Base-by-base conservation (phyloP, 441 rosid species). In the Macaranga tanarius region DNA sequence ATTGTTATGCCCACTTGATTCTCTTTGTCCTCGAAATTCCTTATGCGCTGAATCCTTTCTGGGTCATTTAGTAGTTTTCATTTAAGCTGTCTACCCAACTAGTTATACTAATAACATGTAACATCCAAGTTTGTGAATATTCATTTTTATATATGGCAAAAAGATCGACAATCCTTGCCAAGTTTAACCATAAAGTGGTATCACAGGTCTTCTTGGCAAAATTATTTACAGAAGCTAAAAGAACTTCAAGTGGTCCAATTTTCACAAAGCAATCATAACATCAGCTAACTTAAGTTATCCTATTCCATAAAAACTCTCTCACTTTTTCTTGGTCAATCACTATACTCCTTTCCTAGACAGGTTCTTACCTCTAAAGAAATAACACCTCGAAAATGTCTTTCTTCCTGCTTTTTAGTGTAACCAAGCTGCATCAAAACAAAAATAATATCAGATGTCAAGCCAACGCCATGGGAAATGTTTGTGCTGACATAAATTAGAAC, bases 381-480 rank as follows among this genome's bases (percentile, higher is more conserved):
- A 72, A 92, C 95, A 76, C 99, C 98, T 9, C 96, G 95, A 75
- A 96, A 96, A 77, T 86, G 89, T 76, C 89, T 85, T 78, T 96
- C 99, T 85, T 96, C 98, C 87, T 89, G 92, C 83, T 91, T 96
- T 84, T 89, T 93, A 66, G 98, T 92, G 80, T 93, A 93, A 71
- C 99, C 98, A 72, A 96, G 94, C 99, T 96, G 87, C 81, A 83
- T 70, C 52, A 80, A 20, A 77, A 79, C 20, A 45, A 66, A 55
- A 48, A 71, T 6, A 59, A 62, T 40, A 59, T 71, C 16, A 62
- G 54, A 57, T 57, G 70, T 73, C 69, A 62, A 28, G 67, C 48
- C 47, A 65, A 65, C 10, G 38, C 38, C 38, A 34, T 34, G 38
- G 38, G 38, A 34, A 34, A 3, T 34, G 38, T 4, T 0, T 34